Evolutionary conservation across 2,329 filamentous ascomycete genomes (phyloP).

Genomic region (Fusarium fracticaudum): DNA sequence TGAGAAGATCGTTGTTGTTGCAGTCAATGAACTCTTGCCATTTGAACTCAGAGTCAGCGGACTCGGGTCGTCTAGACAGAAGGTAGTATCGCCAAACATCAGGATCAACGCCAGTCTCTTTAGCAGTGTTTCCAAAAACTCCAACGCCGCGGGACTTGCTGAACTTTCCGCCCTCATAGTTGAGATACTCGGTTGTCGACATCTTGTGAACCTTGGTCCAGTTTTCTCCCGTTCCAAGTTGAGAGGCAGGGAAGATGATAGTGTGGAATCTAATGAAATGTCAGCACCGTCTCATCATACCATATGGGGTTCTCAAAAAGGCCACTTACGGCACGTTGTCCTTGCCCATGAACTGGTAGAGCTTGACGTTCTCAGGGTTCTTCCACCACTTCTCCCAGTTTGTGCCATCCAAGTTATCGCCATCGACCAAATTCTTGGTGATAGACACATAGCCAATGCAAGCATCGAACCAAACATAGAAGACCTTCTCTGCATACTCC

Average conservation of each 20-base stretch:
- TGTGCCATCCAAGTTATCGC: slow-evolving; percentile 56
- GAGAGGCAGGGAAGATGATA: slow-evolving; percentile 89
- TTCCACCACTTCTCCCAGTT: slow-evolving; percentile 97
- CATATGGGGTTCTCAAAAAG: neutral
- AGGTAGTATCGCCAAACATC: slow-evolving; percentile 97
- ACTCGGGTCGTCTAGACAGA: slow-evolving; percentile 84
- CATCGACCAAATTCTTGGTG: slow-evolving; percentile 84
- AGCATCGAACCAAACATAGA: slow-evolving; percentile 94
- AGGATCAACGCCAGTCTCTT: slow-evolving; percentile 83
- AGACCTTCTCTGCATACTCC: slow-evolving; percentile 72
- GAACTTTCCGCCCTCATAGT: slow-evolving; percentile 91
- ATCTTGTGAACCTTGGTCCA: slow-evolving; percentile 93
- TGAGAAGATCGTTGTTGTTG: slow-evolving; percentile 90
- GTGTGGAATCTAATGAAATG: slow-evolving; percentile 65
- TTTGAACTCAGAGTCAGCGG: slow-evolving; percentile 87
- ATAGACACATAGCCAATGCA: slow-evolving; percentile 97
- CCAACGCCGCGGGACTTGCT: slow-evolving; percentile 90
- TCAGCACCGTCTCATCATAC: neutral
- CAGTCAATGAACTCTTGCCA: slow-evolving; percentile 84
- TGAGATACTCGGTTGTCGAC: slow-evolving; percentile 86
- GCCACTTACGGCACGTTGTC: slow-evolving; percentile 64
- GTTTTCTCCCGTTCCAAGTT: slow-evolving; percentile 83
- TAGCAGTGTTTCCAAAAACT: slow-evolving; percentile 90
- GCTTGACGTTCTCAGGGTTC: slow-evolving; percentile 84
- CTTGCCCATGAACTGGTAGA: slow-evolving; percentile 97